A percentile compares a stretch with the other conserved stretches of the same genome.
These are phyloP conservation scores for Pneumocystis murina DNA, from an alignment of 1,139 yeast species.

Conservation along the genomic window DNA sequence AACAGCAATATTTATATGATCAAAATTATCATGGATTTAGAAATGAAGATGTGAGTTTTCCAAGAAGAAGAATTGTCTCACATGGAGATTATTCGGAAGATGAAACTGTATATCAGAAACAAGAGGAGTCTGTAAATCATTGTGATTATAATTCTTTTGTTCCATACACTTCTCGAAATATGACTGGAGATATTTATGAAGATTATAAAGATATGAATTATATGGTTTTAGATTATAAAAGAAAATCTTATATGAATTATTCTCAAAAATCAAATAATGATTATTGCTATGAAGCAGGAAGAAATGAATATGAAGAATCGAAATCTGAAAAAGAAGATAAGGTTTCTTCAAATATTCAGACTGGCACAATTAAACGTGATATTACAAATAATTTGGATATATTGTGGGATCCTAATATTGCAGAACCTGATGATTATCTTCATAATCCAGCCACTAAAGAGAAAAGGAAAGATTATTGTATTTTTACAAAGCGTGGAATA, in stretches of 20 bases:
- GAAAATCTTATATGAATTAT: background rate
- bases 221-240: background rate
- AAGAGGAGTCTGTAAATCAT: background rate
- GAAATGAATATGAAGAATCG: background rate
- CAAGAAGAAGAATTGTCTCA: background rate
- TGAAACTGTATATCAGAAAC: background rate
- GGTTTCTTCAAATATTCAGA: background rate
- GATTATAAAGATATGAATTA: background rate
- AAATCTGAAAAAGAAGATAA: background rate
- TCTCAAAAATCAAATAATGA: background rate
- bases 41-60: background rate
- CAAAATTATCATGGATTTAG: background rate
- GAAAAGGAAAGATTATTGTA: slow-evolving; percentile 5
- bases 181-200: background rate
- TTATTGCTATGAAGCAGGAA: background rate
- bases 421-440: slow-evolving; percentile 11
- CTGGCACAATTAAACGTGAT: background rate
- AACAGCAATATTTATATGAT: background rate
- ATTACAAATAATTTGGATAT: background rate
- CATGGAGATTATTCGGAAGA: background rate
- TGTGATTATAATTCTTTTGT: background rate
- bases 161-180: background rate
- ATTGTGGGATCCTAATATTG: slow-evolving; percentile 10
- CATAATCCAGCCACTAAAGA: slow-evolving; percentile 10
- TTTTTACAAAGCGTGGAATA: slow-evolving; percentile 10